Percentiles rank a stretch among this genome's conserved stretches.
Evolutionary conservation across 2,329 filamentous ascomycete genomes (phyloP).

Genomic region (Cercospora sp.): DNA sequence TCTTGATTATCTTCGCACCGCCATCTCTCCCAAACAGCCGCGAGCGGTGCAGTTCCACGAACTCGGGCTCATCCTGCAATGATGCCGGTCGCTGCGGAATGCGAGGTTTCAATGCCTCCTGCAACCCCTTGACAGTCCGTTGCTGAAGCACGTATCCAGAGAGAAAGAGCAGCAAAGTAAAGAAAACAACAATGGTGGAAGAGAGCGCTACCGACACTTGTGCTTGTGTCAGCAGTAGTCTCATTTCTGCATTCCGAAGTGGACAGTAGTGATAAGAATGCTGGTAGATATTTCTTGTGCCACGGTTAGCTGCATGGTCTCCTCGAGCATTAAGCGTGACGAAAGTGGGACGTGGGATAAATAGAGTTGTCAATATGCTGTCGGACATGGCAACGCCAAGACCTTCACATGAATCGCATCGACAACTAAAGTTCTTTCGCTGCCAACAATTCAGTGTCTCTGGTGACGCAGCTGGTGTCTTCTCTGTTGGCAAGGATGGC

Average conservation of each 20-base stretch:
- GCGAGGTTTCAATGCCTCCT: slow-evolving; percentile 65
- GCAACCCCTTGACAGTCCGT: slow-evolving; percentile 74
- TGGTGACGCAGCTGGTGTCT: background rate
- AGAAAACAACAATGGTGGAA: slow-evolving; percentile 65
- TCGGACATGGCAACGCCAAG: slow-evolving; percentile 13
- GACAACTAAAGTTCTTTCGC: background rate
- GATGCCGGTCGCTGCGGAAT: slow-evolving; percentile 43
- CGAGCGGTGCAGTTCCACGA: slow-evolving; percentile 28
- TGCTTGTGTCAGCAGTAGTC: slow-evolving; percentile 53
- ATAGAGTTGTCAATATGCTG: slow-evolving; percentile 5
- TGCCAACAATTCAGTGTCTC: background rate
- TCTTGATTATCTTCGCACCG: slow-evolving; percentile 31
- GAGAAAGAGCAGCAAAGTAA: slow-evolving; percentile 79
- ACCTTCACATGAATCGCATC: slow-evolving; percentile 7
- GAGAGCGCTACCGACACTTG: slow-evolving; percentile 71
- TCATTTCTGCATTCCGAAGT: slow-evolving; percentile 22
- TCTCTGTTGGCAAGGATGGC: slow-evolving; percentile 40
- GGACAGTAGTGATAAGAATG: slow-evolving; percentile 13
- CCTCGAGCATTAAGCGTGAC: background rate
- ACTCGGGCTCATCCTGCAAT: slow-evolving; percentile 17
- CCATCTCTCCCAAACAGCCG: slow-evolving; percentile 31
- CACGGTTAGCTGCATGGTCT: slow-evolving; percentile 14
- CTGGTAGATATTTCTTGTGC: slow-evolving; percentile 11
- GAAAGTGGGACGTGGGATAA: background rate
- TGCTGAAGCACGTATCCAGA: slow-evolving; percentile 88